Base-by-base conservation (phyloP, 106 monocot genomes). In the Gastrodia elata region DNA sequence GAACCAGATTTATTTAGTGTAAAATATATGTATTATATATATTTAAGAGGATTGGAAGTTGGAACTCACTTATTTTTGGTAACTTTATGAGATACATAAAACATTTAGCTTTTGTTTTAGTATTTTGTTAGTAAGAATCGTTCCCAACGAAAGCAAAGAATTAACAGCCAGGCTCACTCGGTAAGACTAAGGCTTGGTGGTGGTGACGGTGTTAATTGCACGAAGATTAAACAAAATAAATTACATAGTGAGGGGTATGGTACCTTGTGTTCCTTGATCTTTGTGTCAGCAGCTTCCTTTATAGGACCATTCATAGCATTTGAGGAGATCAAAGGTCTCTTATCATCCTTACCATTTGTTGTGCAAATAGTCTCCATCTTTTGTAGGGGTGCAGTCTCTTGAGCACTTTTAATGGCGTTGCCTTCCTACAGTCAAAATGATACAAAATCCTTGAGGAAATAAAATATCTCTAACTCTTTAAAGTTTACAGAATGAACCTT, bases 391-490 rank as follows among this genome's bases (percentile, higher is more conserved):
- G 18, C 6, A 38, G 2, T 37, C 3, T 27, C 37, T 33, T 18
- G 37, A 67, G 37, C 1, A 67, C 20, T 67, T 16, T 67, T 8
- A 16, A 11, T 67, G 18, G 14, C 34, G 18, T 67, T n/a, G 15
- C 11, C 67, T 37, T 38, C 38, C 67, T 67, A n/a, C 37, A 61
- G 4, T 27, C 61, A 61, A 61, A n/a, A 67, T 38, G 37, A 67
- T 6, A 67, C 6, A 6, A 67, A 6, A 37, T 1, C n/a, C n/a
- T n/a, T 0, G 6, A 38, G 6, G 6, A 38, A 38, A n/a, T 67
- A 0, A 35, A 35, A 37, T 5, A n/a, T 67, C 34, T 6, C 11
- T 11, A 11, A 52, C 20, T 52, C n/a, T 52, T 52, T 6, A 8
- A 32, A 61, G 13, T 8, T 27, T 46, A 10, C 0, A n/a, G 2